Percentiles rank a stretch among this genome's conserved stretches.
phyloP scores from a whole-genome alignment of 371 early-diverging fungal genomes.

The Apophysomyces sp. region DNA sequence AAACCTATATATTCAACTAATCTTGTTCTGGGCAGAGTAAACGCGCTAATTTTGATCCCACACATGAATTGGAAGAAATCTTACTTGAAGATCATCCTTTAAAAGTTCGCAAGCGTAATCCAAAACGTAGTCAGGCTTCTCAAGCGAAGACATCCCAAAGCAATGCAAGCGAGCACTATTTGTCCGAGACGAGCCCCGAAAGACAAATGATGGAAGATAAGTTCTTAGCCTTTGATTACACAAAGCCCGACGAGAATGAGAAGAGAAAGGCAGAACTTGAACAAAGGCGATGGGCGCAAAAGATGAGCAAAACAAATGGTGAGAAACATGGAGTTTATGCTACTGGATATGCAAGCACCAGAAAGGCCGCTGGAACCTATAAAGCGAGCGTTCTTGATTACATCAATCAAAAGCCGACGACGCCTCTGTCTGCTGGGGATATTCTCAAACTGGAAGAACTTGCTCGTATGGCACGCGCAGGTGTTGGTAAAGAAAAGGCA shows the following conservation, averaged over 20 bases:
- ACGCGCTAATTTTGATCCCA: slow-evolving; percentile 90
- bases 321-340: slow-evolving; percentile 10
- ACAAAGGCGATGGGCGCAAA: slow-evolving; percentile 35
- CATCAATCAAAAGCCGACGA: slow-evolving; percentile 41
- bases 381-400: slow-evolving; percentile 40
- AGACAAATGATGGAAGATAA: slow-evolving; percentile 63
- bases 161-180: slow-evolving; percentile 11
- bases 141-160: slow-evolving; percentile 21
- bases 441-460: slow-evolving; percentile 48
- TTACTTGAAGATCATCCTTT: slow-evolving; percentile 92
- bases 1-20: background rate
- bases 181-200: slow-evolving; percentile 23
- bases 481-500: slow-evolving; percentile 21
- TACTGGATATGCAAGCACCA: slow-evolving; percentile 5
- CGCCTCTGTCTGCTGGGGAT: slow-evolving; percentile 41
- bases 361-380: slow-evolving; percentile 33
- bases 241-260: slow-evolving; percentile 48
- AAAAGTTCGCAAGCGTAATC: slow-evolving; percentile 40
- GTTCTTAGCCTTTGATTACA: slow-evolving; percentile 63
- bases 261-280: slow-evolving; percentile 15
- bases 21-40: slow-evolving; percentile 44
- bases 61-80: slow-evolving; percentile 94
- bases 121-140: slow-evolving; percentile 21
- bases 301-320: slow-evolving; percentile 38
- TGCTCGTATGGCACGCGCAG: slow-evolving; percentile 33